Evolutionary conservation across 2,329 filamentous ascomycete genomes (phyloP), one percentile per base, ranked within the genome.

Genomic region (Lasiodiplodia gonubiensis): DNA sequence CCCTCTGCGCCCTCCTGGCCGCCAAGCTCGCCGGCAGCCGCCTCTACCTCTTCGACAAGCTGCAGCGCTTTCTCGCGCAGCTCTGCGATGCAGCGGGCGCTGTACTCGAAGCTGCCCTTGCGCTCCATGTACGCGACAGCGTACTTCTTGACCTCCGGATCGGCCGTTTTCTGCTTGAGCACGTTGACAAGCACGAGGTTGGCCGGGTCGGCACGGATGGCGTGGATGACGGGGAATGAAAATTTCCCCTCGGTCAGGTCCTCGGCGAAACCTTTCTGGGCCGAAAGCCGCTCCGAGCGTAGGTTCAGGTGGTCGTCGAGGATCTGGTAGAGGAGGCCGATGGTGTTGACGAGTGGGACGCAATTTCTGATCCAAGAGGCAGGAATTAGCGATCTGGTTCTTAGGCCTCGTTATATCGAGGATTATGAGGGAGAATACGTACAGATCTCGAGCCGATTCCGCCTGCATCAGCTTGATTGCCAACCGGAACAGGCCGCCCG

Each of bases 221-320:
- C 91, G 81, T 98, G 94, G 74, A 98, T 97, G 74, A 98, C 90
- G 49, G 94, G 93, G 77, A 97, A 97, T 30, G 91, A 94, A 82
- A 97, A 97, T 84, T 98, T 98, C 70, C 94, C 94, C 82, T 98
- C 95, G 0, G 93, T 97, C 73, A 98, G 82, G 80, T 98, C 95
- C 82, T 98, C 94, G 79, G 92, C 97, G 72, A 97, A 87, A 60
- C 94, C 95, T 82, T 98, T 98, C 79, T 97, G 94, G 74, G 74
- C 78, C 2, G 79, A 74, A 33, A 76, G 76, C 8, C 49, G 75
- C 49, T 81, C 77, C 64, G 79, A 80, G 16, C 54, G 54, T 52
- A 99, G 88, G 78, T 98, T 98, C 79, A 93, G 89, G 82, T 97
- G 97, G 85, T 99, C 95, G 82, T 94, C 92, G 73, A 92, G 88